Conservation (phyloP, 805 yeast species). For the Nakazawaea peltata region DNA sequence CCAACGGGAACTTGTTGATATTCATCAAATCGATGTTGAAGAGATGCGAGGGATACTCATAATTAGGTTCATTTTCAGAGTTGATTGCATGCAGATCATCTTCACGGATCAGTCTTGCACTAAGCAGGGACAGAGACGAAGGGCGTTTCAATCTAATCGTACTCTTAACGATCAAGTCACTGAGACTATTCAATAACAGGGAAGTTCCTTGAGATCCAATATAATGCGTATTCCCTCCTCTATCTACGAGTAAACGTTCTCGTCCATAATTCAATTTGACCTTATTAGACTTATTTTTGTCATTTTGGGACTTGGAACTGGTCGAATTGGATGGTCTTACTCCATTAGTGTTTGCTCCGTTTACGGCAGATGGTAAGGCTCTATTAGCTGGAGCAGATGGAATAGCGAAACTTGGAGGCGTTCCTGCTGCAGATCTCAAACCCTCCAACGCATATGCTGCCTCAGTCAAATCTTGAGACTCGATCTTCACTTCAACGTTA, state of each 20-base stretch:
- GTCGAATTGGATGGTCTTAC: too few relatives aligned
- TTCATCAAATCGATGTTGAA: slow-evolving; percentile 22
- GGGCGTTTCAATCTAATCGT: slow-evolving; percentile 19
- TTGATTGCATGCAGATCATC: slow-evolving; percentile 25
- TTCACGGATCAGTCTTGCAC: slow-evolving; percentile 24
- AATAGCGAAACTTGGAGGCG: background rate
- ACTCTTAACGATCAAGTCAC: slow-evolving; percentile 32
- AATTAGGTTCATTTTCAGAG: slow-evolving; percentile 25
- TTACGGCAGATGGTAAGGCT: background rate
- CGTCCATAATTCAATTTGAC: slow-evolving; percentile 8
- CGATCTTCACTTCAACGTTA: background rate
- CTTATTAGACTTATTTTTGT: background rate
- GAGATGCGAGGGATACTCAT: slow-evolving; percentile 26
- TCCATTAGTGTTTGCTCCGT: background rate
- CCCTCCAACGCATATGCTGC: slow-evolving; percentile 5
- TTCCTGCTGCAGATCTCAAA: background rate
- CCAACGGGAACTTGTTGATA: slow-evolving; percentile 29
- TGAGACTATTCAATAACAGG: slow-evolving; percentile 31
- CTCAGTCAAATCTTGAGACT: background rate
- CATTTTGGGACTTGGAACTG: background rate
- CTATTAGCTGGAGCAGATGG: background rate
- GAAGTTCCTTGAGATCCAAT: slow-evolving; percentile 40
- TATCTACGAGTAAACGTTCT: slow-evolving; percentile 33
- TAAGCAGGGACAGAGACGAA: slow-evolving; percentile 3
- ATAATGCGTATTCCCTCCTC: slow-evolving; percentile 38